These are phyloP conservation scores for Ascochyta lentis DNA, from an alignment of 2,329 filamentous ascomycete genomes.

Conservation along the genomic window DNA sequence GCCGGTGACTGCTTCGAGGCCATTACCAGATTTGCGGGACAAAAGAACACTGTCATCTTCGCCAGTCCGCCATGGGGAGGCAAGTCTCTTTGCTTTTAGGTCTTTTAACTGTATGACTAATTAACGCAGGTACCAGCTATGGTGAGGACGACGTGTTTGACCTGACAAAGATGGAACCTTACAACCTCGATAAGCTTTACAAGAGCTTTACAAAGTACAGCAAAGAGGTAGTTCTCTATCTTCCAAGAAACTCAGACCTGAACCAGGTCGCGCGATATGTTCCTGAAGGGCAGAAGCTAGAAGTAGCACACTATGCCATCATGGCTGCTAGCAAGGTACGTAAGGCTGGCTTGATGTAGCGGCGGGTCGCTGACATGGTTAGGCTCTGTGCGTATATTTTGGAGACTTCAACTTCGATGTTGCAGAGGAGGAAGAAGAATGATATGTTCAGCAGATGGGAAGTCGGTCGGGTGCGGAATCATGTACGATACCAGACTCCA, in stretches of 20 bases:
- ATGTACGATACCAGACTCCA: neutral
- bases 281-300: constrained; percentile 41
- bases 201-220: constrained; percentile 45
- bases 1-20: constrained; percentile 85
- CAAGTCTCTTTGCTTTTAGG: constrained; percentile 44
- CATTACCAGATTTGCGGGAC: constrained; percentile 61
- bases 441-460: neutral
- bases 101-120: constrained; percentile 11
- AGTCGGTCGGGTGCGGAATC: too few relatives aligned
- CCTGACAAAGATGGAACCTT: constrained; percentile 85
- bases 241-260: constrained; percentile 67
- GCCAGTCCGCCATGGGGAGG: constrained; percentile 78
- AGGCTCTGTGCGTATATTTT: constrained; percentile 66
- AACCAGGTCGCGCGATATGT: constrained; percentile 48
- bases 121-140: constrained; percentile 64
- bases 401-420: constrained; percentile 57
- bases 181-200: constrained; percentile 62
- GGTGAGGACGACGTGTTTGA: constrained; percentile 76
- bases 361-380: constrained; percentile 8
- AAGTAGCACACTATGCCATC: constrained; percentile 80
- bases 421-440: constrained; percentile 20
- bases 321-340: constrained; percentile 83
- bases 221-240: constrained; percentile 73
- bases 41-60: constrained; percentile 67
- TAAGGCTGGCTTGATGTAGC: neutral